Conservation (phyloP, 371 early-diverging fungal genomes). For the Lichtheimia hyalospora region DNA sequence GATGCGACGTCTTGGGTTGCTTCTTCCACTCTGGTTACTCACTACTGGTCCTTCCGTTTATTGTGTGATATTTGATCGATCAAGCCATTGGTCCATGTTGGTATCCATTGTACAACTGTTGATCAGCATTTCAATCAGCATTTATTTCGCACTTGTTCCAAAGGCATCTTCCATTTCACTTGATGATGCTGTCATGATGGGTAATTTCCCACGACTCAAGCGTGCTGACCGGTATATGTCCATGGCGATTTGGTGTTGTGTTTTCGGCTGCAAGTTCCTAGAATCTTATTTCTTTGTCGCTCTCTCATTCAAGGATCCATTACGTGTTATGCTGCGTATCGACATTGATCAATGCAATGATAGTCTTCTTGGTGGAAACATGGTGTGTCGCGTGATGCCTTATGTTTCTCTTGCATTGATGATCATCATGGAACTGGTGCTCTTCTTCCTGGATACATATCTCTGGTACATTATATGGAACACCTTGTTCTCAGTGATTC, state of each 20-base stretch:
- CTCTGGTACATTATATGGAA: slow-evolving; percentile 90
- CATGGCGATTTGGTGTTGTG: slow-evolving; percentile 71
- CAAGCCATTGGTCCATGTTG: slow-evolving; percentile 40
- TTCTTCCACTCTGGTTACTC: slow-evolving; percentile 56
- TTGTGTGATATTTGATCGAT: slow-evolving; percentile 45
- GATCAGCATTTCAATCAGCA: slow-evolving; percentile 62
- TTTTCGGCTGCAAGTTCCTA: slow-evolving; percentile 76
- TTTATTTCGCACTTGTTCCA: slow-evolving; percentile 66
- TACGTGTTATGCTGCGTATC: slow-evolving; percentile 62
- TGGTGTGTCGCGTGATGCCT: slow-evolving; percentile 66
- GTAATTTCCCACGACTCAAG: slow-evolving; percentile 72
- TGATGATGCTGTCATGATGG: neutral
- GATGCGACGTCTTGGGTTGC: slow-evolving; percentile 59
- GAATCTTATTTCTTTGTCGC: slow-evolving; percentile 83
- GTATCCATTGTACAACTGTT: slow-evolving; percentile 66
- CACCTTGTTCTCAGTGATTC: slow-evolving; percentile 73
- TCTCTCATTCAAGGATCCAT: slow-evolving; percentile 77
- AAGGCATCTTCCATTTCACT: neutral
- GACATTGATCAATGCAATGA: slow-evolving; percentile 56
- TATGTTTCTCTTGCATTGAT: slow-evolving; percentile 67
- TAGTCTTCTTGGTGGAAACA: slow-evolving; percentile 35
- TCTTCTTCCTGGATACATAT: slow-evolving; percentile 89
- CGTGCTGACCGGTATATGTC: slow-evolving; percentile 70
- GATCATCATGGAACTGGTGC: slow-evolving; percentile 70
- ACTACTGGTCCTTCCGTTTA: slow-evolving; percentile 72